Base-by-base conservation (phyloP, 345 rosid species). In the Firmiana major region DNA sequence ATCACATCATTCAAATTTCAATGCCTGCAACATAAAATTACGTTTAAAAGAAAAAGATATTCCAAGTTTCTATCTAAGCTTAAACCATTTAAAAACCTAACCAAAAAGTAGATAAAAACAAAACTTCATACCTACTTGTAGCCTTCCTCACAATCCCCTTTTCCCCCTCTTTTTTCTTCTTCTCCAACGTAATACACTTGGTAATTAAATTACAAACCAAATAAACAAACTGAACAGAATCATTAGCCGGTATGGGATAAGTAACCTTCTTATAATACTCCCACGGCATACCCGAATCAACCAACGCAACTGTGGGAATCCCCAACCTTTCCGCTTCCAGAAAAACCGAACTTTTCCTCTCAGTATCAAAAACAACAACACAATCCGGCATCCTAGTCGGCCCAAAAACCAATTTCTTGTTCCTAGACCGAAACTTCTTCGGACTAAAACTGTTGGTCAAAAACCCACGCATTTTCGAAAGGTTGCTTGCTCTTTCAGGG, bases 191-290 rank as follows among this genome's bases (percentile, higher is more conserved):
- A 69, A 93, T 84, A 21, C 97, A 88, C 83, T 93, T 96, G 1
- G 99, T 94, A 51, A 96, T 94, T 86, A 96, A 88, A 82, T 94
- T 96, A 73, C 97, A 94, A 71, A 93, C 89, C 89, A 96, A 85
- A 81, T 96, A 96, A 49, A 96, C 97, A 71, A 96, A 96, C 89
- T 96, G 90, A 11, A 90, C 94, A 0, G 99, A 92, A 63, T 96
- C 97, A 81, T 92, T 92, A 16, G 93, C 98, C 0, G 99, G 99
- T 55, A 96, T 86, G 0, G 99, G 99, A 73, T 96, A 96, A 0
- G 98, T 86, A 75, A 96, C 84, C 86, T 80, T 90, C 88, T 85
- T 85, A 71, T 81, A 96, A 16, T 69, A 83, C 74, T 96, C 97
- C 93, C 84, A 87, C 0, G 98, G 99, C 88, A 89, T 88, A 72